Evolutionary conservation across 2,329 filamentous ascomycete genomes (phyloP).

Genomic region (Sporothrix variecibatus): DNA sequence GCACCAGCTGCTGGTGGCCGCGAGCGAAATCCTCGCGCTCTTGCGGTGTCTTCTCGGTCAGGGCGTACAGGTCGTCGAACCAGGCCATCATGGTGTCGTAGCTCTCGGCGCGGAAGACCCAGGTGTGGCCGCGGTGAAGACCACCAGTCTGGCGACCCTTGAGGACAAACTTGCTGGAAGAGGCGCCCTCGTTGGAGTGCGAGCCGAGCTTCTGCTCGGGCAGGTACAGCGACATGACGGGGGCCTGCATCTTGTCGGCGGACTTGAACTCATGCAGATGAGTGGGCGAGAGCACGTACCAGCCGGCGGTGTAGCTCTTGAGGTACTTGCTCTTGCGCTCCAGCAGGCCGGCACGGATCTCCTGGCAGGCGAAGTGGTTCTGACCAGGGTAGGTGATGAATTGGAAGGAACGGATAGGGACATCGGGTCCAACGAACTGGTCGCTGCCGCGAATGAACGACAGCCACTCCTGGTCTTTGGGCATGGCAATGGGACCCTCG

Average conservation of each 20-base stretch:
- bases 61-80: constrained; percentile 86
- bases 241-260: constrained; percentile 87
- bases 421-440: constrained; percentile 81
- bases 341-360: constrained; percentile 86
- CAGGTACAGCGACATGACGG: constrained; percentile 94
- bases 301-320: constrained; percentile 94
- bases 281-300: constrained; percentile 95
- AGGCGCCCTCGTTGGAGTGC: constrained; percentile 77
- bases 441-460: constrained; percentile 78
- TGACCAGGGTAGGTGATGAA: constrained; percentile 91
- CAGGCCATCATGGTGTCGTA: constrained; percentile 97
- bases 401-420: constrained; percentile 75
- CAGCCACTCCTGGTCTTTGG: constrained; percentile 90
- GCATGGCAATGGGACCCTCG: constrained; percentile 84
- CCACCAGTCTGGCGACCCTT: constrained; percentile 92
- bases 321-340: constrained; percentile 99
- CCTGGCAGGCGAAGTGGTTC: constrained; percentile 76
- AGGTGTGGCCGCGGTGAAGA: constrained; percentile 80
- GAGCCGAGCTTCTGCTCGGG: constrained; percentile 94
- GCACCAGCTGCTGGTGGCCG: constrained; percentile 38
- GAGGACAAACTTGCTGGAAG: constrained; percentile 95
- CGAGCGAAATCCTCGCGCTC: constrained; percentile 87
- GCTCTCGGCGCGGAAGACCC: constrained; percentile 71
- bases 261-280: constrained; percentile 99
- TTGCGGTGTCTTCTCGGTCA: constrained; percentile 86